Evolutionary conservation across 2,329 filamentous ascomycete species (phyloP).

Genomic region (Exophiala mesophila): DNA sequence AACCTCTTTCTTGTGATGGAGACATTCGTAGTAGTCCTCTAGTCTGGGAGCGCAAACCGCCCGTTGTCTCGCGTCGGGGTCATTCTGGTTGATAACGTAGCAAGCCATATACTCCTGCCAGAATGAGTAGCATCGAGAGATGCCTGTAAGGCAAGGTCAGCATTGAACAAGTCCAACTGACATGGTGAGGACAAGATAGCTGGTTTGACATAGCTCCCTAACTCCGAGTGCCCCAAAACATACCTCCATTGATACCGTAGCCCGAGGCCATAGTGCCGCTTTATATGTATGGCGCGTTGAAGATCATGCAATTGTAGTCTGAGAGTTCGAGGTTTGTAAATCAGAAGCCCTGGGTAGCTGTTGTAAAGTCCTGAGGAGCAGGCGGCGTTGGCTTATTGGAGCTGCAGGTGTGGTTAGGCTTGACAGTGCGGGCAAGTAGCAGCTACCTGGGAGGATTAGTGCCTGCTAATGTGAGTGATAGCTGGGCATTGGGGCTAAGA

Average conservation of each 20-base stretch:
- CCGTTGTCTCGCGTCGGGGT: conserved; percentile 74
- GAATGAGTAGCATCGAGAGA: conserved; percentile 91
- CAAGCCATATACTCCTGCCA: conserved; percentile 99
- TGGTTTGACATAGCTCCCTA: conserved; percentile 9
- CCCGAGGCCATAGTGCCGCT: conserved; percentile 44
- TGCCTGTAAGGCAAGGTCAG: conserved; percentile 50
- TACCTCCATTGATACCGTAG: conserved; percentile 52
- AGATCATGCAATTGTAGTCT: not conserved
- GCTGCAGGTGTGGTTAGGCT: too few relatives aligned
- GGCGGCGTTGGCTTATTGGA: too few relatives aligned
- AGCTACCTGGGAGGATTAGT: too few relatives aligned
- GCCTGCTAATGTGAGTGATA: too few relatives aligned
- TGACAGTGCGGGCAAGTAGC: too few relatives aligned
- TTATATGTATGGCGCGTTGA: not conserved
- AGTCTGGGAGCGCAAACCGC: conserved; percentile 79
- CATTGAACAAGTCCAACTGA: too few relatives aligned
- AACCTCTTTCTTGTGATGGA: conserved; percentile 99
- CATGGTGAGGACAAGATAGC: too few relatives aligned
- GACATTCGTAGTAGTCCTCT: conserved; percentile 98
- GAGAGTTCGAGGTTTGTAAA: too few relatives aligned
- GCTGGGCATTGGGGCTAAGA: too few relatives aligned
- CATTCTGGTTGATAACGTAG: conserved; percentile 88
- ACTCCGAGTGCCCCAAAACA: too few relatives aligned
- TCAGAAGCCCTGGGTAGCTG: too few relatives aligned
- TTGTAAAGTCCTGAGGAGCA: too few relatives aligned